Base-by-base conservation (phyloP, 176 grass and related monocot genomes). In the Poa annua region DNA sequence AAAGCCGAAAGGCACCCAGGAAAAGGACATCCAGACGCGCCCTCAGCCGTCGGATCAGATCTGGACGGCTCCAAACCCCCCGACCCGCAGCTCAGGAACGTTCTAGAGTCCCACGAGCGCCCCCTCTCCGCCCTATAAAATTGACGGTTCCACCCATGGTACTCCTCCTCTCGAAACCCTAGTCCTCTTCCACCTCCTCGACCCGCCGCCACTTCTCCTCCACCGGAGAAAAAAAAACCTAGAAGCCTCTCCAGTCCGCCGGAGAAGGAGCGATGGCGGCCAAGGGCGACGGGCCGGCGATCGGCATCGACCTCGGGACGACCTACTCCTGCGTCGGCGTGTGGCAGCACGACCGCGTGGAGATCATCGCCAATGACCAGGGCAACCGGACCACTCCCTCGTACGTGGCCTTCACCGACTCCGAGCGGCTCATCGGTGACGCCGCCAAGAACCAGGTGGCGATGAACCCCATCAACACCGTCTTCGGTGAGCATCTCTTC, bases 241-340 rank as follows among this genome's bases (percentile, higher is more conserved):
- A 48, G 3, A 62, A 29, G 26, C 3, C 0, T 15, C 9, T 21
- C 76, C 11, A 57, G 78, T 5, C 51, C 53, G 16, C 29, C 8
- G 15, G 67, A 86, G 36, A 2, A 54, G 0, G 4, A 15, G 88
- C 50, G 67, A 90, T 86, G 88, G 84, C 84, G 71, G 90, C 77
- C 13, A 94, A 92, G 70, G 92, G 88, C 29, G 92, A 97, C 1
- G 95, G 92, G 24, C 95, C 92, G 74, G 95, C 95, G 7, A 97
- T 97, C 60, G 95, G 95, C 76, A 97, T 97, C 85, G 95, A 97
- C 60, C 90, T 97, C 33, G 95, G 95, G 62, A 94, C 95, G 17
- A 97, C 95, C n/a, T 97, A 97, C 85, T 97, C 95, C 45, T 97
- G 95, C 84, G 90, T 97, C 20, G 95, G 95, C 65, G 95, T 97